A percentile compares a stretch with the other conserved stretches of the same genome.
phyloP scores from a whole-genome alignment of 2,329 filamentous ascomycete genomes.

The Aspergillus glaucus region DNA sequence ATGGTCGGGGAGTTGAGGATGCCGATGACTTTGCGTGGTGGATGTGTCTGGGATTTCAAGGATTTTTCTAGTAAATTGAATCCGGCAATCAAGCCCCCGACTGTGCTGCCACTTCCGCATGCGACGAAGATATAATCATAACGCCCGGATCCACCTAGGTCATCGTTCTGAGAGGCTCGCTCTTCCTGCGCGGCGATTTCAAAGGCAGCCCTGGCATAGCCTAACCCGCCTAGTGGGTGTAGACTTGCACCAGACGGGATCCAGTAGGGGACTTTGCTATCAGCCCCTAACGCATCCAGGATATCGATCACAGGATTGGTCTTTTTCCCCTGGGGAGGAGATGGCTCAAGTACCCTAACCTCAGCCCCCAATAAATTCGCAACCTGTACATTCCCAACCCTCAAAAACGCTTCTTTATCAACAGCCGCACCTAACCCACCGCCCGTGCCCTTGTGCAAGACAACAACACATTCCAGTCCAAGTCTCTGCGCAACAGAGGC shows the following conservation, averaged over 20 bases:
- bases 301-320: conserved; percentile 39
- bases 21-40: conserved; percentile 22
- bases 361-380: conserved; percentile 27
- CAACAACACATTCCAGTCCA: conserved; percentile 18
- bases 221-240: conserved; percentile 27
- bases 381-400: conserved; percentile 23
- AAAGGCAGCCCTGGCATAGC: conserved; percentile 27
- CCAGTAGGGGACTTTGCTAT: conserved; percentile 23
- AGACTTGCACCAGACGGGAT: conserved; percentile 31
- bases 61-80: conserved; percentile 26
- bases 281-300: conserved; percentile 16
- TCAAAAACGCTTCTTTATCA: conserved; percentile 15
- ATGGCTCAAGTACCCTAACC: conserved; percentile 46
- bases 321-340: conserved; percentile 26
- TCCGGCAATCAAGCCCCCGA: conserved; percentile 29
- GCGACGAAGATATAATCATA: conserved; percentile 33
- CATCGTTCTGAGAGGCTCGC: conserved; percentile 1
- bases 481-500: conserved; percentile 23
- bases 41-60: not conserved
- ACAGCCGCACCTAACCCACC: conserved; percentile 15
- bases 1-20: conserved; percentile 29
- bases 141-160: conserved; percentile 12
- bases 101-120: conserved; percentile 31
- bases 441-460: conserved; percentile 24
- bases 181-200: conserved; percentile 26